Evolutionary conservation across 352 stramenopile genomes (phyloP), one percentile per base, ranked within the genome.

Genomic region (Halophytophthora batemanensis): DNA sequence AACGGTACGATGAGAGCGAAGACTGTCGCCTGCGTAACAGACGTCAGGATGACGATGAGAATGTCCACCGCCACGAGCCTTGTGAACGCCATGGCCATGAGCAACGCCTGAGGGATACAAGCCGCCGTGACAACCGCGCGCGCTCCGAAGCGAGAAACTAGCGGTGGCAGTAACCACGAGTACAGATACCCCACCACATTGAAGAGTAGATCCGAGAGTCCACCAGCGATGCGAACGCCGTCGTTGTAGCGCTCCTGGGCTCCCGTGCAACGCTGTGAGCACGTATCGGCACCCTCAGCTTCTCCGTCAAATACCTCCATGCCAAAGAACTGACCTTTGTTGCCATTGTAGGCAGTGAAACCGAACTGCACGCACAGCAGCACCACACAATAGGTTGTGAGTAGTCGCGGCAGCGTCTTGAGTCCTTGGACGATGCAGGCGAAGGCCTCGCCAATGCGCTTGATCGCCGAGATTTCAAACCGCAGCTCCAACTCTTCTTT

Each of bases 1-100:
- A 91, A 53, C 2, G 77, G 81, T 14, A 92, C 80, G 25, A 89
- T 74, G 45, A 91, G 66, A 6, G 81, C 68, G 35, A 87, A 86
- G 19, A 88, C 44, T 3, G 74, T 84, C 4, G 76, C 56, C 56
- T 85, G 73, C 1, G 77, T 75, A 34, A 84, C 70, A 28, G 65
- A 62, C 34, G 64, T 81, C 22, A 69, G 33, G 29, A 77, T 43
- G 19, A 87, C 69, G 37, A 85, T 75, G 29, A 65, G 18, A 18
- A 86, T 64, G 50, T 85, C 69, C 22, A 84, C 10, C 6, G 45
- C 45, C 6, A 73, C 59, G 31, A 69, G 22, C 44, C 77, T 74
- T 5, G 56, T 66, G 53, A 82, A 79, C 13, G 69, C 69, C 71
- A 86, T 77, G 29, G 66, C 45, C 55, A 86, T 77, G 6, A 87